phyloP scores from a whole-genome alignment of 108 stramenopile genomes.

The Fragilaria crotonensis region DNA sequence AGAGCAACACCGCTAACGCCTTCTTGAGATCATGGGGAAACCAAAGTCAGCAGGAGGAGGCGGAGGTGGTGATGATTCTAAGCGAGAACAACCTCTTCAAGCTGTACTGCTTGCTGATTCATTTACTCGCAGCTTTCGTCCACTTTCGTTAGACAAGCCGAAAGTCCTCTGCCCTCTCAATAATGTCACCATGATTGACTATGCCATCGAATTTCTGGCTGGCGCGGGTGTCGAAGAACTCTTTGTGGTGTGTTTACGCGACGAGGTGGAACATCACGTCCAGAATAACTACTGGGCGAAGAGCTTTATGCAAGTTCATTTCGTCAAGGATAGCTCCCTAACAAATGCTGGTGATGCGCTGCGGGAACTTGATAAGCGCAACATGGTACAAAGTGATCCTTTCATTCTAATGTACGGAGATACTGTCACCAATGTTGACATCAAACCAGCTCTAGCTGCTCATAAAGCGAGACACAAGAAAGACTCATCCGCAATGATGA shows the following conservation, averaged over 20 bases:
- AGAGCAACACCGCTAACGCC: too few species aligned
- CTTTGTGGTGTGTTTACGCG: slow-evolving; percentile 54
- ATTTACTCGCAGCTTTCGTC: slow-evolving; percentile 77
- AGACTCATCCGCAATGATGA: slow-evolving; percentile 83
- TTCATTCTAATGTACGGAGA: slow-evolving; percentile 93
- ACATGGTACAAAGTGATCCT: slow-evolving; percentile 91
- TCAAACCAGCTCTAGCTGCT: slow-evolving; percentile 44
- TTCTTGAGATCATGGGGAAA: too few species aligned
- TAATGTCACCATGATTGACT: slow-evolving; percentile 90
- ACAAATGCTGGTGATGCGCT: slow-evolving; percentile 93
- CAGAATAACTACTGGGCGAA: slow-evolving; percentile 22
- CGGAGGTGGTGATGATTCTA: slow-evolving; percentile 39
- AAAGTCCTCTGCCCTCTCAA: slow-evolving; percentile 90
- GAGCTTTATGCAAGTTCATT: slow-evolving; percentile 32
- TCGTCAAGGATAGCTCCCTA: slow-evolving; percentile 56
- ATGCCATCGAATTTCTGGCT: slow-evolving; percentile 90
- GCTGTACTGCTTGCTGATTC: slow-evolving; percentile 88
- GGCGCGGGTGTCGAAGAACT: slow-evolving; percentile 79
- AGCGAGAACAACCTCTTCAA: slow-evolving; percentile 76
- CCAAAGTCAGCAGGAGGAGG: slow-evolving; percentile 2
- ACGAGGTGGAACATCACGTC: slow-evolving; percentile 59
- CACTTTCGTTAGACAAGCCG: slow-evolving; percentile 33
- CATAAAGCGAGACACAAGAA: slow-evolving; percentile 66
- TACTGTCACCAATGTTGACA: slow-evolving; percentile 88
- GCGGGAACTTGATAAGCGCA: slow-evolving; percentile 90